Base-by-base conservation (phyloP, 805 yeast genomes). In the Suhomyces emberorum region DNA sequence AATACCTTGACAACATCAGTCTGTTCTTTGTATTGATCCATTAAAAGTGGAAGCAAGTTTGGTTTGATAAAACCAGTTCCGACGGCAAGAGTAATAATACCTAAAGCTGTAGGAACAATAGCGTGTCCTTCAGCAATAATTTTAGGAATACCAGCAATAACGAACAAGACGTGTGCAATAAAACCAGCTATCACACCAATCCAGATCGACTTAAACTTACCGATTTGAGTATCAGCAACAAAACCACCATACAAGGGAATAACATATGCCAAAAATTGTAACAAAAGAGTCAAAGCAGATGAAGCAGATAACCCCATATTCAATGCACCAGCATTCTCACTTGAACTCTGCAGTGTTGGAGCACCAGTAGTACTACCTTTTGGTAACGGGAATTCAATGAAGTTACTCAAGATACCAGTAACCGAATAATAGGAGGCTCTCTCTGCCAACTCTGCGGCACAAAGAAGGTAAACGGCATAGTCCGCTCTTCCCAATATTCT, bases 31-130 rank as follows among this genome's bases (percentile, higher is more conserved):
- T 59, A 59, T 54, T 65, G 70, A 42, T 63, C 86, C 59, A 70
- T 57, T 35, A 70, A 52, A 32, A 71, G 56, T 5, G 77, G 76
- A 41, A 70, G 60, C 39, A 75, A 64, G 47, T 74, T 75, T 38
- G 79, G 76, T 49, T 75, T 75, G 46, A 75, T 72, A 37, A 72
- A 65, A 45, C 80, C 79, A 24, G 79, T 72, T 44, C 79, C 77
- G 31, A 61, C 15, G 31, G 71, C 63, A 46, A 69, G 56, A 9
- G 65, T 49, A 5, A 69, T 10, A 29, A 70, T 61, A 23, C 61
- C 74, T 30, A 73, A 49, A 33, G 62, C 52, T 19, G 72, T 66
- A 35, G 72, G 66, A 19, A 59, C 73, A 40, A 70, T 41, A 21
- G 44, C 51, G 24, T 57, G 51, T 10, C 71, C 73, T 15, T 55